These are phyloP conservation scores for Ustilago cynodontis DNA, from an alignment of 1,284 basidiomycete species.

Conservation along the genomic window DNA sequence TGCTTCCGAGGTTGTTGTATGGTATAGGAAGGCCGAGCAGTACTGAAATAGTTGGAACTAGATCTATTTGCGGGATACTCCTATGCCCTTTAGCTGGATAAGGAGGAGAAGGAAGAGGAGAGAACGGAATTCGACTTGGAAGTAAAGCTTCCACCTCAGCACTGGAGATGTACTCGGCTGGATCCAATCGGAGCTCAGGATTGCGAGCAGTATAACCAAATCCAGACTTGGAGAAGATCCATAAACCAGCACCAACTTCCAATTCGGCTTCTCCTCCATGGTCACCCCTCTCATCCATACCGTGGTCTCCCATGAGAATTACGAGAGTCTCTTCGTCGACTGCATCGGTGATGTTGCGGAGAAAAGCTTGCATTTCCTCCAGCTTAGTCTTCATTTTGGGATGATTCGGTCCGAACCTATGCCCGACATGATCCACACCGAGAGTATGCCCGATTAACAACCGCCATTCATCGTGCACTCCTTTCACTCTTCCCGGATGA, in stretches of 20 bases:
- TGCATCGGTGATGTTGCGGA: conserved; percentile 45
- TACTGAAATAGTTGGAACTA: conserved; percentile 90
- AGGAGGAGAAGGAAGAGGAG: conserved; percentile 56
- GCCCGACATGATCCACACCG: conserved; percentile 97
- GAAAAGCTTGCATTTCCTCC: conserved; percentile 72
- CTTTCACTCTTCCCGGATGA: conserved; percentile 22
- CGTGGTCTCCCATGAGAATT: conserved; percentile 94
- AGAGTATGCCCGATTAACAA: conserved; percentile 92
- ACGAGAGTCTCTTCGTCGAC: conserved; percentile 74
- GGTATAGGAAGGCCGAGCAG: conserved; percentile 93
- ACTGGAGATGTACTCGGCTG: conserved; percentile 26
- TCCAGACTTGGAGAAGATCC: conserved; percentile 78
- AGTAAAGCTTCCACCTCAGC: conserved; percentile 15
- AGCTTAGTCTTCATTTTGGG: conserved; percentile 87
- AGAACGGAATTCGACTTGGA: conserved; percentile 47
- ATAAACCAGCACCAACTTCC: conserved; percentile 87
- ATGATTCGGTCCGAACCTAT: conserved; percentile 90
- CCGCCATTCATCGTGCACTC: conserved; percentile 74
- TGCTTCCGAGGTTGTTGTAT: conserved; percentile 90
- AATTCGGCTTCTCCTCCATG: conserved; percentile 91
- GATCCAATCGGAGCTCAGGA: conserved; percentile 1
- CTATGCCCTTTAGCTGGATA: conserved; percentile 72
- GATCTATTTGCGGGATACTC: conserved; percentile 90
- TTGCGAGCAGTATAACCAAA: conserved; percentile 17
- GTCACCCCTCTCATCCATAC: conserved; percentile 95